Conservation (phyloP, 1,139 yeast species). For the Saccharomyces hybrid region DNA sequence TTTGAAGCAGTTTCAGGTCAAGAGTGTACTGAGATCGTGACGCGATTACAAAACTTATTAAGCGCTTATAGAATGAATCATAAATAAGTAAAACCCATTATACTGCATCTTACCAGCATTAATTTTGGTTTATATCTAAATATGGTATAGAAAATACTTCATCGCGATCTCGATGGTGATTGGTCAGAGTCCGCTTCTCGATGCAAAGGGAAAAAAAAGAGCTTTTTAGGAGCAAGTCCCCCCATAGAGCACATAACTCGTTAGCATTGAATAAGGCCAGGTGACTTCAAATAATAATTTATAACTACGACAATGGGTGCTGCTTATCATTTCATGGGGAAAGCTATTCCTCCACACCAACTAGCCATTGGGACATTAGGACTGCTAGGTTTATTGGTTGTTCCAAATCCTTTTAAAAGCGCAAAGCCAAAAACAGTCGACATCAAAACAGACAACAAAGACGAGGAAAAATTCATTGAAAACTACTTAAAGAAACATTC, state of each 20-base stretch:
- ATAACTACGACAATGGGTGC: slow-evolving; percentile 53
- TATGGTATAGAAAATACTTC: neutral
- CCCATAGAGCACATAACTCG: neutral
- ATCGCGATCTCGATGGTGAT: slow-evolving; percentile 1
- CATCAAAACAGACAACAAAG: slow-evolving; percentile 71
- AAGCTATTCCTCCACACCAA: slow-evolving; percentile 64
- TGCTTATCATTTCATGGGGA: slow-evolving; percentile 72
- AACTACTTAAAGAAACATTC: slow-evolving; percentile 32
- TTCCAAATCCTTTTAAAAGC: slow-evolving; percentile 68
- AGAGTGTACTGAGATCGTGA: slow-evolving; percentile 70
- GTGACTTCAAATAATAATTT: neutral
- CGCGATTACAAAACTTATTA: slow-evolving; percentile 48
- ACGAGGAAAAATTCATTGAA: slow-evolving; percentile 75
- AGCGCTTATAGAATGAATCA: slow-evolving; percentile 43
- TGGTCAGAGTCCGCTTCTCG: neutral
- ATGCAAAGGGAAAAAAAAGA: neutral
- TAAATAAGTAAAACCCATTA: slow-evolving; percentile 37
- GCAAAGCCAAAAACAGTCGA: slow-evolving; percentile 54
- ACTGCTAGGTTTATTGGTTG: slow-evolving; percentile 46
- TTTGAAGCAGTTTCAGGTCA: slow-evolving; percentile 61
- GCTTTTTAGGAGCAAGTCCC: neutral
- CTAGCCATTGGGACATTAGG: slow-evolving; percentile 65
- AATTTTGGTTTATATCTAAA: neutral
- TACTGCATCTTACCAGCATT: neutral
- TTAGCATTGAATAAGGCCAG: neutral